phyloP scores from a whole-genome alignment of 495 filamentous ascomycete species.

The Neurospora intermedia region DNA sequence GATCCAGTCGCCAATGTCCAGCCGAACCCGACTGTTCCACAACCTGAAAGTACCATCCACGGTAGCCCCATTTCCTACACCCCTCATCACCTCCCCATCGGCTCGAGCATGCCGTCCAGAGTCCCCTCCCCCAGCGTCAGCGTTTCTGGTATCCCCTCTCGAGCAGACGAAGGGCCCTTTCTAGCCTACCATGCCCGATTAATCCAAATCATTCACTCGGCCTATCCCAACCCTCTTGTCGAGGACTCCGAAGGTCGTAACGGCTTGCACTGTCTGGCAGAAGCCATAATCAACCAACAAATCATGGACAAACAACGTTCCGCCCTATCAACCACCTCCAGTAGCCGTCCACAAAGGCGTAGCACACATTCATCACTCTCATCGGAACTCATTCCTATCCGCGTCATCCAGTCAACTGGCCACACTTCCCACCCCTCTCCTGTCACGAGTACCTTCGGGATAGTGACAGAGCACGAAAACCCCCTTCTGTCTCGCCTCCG shows the following conservation, averaged over 20 bases:
- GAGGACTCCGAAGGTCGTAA: conserved; percentile 37
- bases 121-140: neutral
- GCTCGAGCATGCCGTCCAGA: neutral
- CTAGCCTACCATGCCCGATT: conserved; percentile 23
- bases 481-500: conserved; percentile 17
- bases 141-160: neutral
- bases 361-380: conserved; percentile 6
- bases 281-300: conserved; percentile 25
- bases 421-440: neutral
- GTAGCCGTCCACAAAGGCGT: conserved; percentile 8
- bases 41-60: conserved; percentile 1
- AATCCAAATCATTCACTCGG: conserved; percentile 23
- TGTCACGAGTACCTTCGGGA: neutral
- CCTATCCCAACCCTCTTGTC: conserved; percentile 17
- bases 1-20: conserved; percentile 3
- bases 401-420: neutral
- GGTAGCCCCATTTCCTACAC: neutral
- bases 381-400: neutral
- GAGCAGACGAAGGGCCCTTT: conserved; percentile 9
- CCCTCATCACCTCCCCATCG: neutral
- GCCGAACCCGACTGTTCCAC: conserved; percentile 6
- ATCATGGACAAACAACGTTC: conserved; percentile 16
- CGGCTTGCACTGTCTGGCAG: conserved; percentile 39
- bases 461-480: neutral
- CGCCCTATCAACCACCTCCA: neutral